Base-by-base conservation (phyloP, 2,329 filamentous ascomycete genomes). In the Nannizzia gypsea region DNA sequence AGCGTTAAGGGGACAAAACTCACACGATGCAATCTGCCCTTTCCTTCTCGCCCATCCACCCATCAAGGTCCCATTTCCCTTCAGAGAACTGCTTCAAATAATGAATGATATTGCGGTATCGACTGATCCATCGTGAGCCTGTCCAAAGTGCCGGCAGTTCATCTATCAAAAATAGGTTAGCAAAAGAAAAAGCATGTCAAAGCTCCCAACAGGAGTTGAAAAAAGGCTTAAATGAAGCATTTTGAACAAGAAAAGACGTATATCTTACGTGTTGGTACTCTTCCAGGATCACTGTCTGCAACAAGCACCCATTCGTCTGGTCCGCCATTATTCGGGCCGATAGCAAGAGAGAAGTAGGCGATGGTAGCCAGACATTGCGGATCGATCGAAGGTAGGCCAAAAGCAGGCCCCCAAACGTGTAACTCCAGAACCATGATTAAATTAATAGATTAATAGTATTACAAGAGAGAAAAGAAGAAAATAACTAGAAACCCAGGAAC, bases 401-500 rank as follows among this genome's bases (percentile, higher is more conserved):
- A 95, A 44, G 89, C 91, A 59, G 90, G 86, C 56, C 91, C 91
- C 87, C 91, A 95, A 69, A 96, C 82, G 74, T 96, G 88, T 62
- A 99, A 82, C 75, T 92, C 83, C 56, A 90, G 75, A 64, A 83
- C 78, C 78, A 81, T 82, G 60, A 61, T 67, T n/a, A n/a, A n/a
- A n/a, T n/a, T n/a, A n/a, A n/a, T n/a, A n/a, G n/a, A n/a, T n/a
- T 59, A 57, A 40, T 59, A 57, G 24, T 40, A n/a, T 20, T 40
- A 40, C 55, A 57, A 6, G 17, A 3, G 13, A 40, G 2, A 24
- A n/a, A 38, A 15, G 28, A 26, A 57, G 38, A 57, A 22, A 24
- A 8, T 17, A 40, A 3, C 24, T 6, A 13, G n/a, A 15, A 24
- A 17, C 4, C 20, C 6, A 56, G 13, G 13, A 56, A 9, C 8